These are phyloP conservation scores for Astraeus odoratus DNA, from an alignment of 768 basidiomycete genomes.

Conservation along the genomic window DNA sequence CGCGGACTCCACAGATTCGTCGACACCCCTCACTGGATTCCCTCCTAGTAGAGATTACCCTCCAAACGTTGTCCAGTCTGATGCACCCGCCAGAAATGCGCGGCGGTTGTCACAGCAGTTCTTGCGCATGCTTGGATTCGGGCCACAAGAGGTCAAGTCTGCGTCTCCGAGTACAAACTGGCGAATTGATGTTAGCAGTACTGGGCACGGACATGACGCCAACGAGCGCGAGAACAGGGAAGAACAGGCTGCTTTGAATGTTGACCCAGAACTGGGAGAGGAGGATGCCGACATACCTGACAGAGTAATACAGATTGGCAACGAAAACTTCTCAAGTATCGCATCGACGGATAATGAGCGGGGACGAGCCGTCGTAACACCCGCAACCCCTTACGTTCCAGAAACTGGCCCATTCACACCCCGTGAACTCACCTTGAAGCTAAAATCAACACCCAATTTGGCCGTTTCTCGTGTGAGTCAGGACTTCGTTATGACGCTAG, in stretches of 20 bases:
- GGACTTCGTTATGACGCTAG: neutral
- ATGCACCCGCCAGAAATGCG: constrained; percentile 3
- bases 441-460: neutral
- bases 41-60: constrained; percentile 8
- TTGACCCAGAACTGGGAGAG: constrained; percentile 7
- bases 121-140: constrained; percentile 19
- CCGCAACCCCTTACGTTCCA: constrained; percentile 6
- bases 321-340: constrained; percentile 6
- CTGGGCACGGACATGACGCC: constrained; percentile 12
- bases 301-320: constrained; percentile 17
- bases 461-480: neutral
- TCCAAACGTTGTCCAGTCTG: neutral
- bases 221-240: constrained; percentile 6
- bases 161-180: constrained; percentile 15
- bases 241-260: constrained; percentile 3
- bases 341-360: constrained; percentile 6
- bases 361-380: constrained; percentile 2
- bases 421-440: neutral
- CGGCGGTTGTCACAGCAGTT: constrained; percentile 12
- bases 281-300: neutral
- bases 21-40: constrained; percentile 18
- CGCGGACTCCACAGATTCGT: constrained; percentile 22
- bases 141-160: constrained; percentile 21
- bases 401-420: no score
- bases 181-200: constrained; percentile 21